A percentile compares a stretch with the other conserved stretches of the same genome.
phyloP scores from a whole-genome alignment of 2,329 filamentous ascomycete species.

The Colletotrichum sp. region DNA sequence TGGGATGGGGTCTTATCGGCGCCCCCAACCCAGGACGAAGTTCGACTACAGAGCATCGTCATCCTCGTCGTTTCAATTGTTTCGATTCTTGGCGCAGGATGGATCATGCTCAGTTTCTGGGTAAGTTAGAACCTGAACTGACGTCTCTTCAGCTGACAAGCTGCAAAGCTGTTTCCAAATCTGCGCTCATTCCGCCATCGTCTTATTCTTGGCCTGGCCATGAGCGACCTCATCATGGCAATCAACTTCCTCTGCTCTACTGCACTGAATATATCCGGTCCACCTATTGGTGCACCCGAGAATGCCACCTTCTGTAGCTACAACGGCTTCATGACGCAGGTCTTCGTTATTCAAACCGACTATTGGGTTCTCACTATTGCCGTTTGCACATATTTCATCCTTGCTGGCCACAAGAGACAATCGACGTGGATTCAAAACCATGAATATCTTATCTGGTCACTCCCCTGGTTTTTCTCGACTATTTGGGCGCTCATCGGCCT shows the following conservation, averaged over 20 bases:
- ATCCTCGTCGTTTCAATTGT: constrained; percentile 38
- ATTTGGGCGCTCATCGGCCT: constrained; percentile 39
- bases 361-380: constrained; percentile 49
- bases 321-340: constrained; percentile 46
- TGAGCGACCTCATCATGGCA: constrained; percentile 45
- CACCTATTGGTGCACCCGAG: constrained; percentile 30
- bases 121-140: constrained; percentile 21
- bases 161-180: constrained; percentile 37
- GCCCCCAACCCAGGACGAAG: constrained; percentile 23
- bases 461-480: constrained; percentile 41
- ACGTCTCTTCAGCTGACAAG: not conserved
- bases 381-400: constrained; percentile 43
- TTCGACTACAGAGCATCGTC: constrained; percentile 29
- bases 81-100: constrained; percentile 38
- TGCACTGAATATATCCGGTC: constrained; percentile 36
- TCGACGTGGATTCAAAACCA: constrained; percentile 42
- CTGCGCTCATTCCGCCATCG: constrained; percentile 44
- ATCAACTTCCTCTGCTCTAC: constrained; percentile 43
- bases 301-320: constrained; percentile 39
- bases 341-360: constrained; percentile 49
- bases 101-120: constrained; percentile 41
- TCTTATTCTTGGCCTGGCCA: constrained; percentile 42
- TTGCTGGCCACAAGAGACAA: constrained; percentile 38
- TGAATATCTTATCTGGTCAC: constrained; percentile 32
- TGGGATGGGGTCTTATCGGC: constrained; percentile 22